Evolutionary conservation across 169 alveolate species (phyloP).

Genomic region (Toxoplasma gondii): DNA sequence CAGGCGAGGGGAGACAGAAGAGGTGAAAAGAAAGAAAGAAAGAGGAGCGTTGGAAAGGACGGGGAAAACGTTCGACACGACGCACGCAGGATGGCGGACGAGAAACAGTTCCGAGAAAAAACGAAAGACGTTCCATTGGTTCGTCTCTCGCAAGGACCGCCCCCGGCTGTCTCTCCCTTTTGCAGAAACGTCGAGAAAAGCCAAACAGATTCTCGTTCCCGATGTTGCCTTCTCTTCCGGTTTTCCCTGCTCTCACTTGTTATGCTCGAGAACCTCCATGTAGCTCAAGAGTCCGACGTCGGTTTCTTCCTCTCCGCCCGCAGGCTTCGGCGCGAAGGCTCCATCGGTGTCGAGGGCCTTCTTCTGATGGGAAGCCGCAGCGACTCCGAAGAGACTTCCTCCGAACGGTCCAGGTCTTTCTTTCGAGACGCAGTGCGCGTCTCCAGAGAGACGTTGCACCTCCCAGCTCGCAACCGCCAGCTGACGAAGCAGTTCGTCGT

Average conservation of each 20-base stretch:
- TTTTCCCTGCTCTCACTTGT: neutral
- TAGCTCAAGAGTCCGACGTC: neutral
- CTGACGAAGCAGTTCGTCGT: constrained; percentile 62
- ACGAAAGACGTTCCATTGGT: no score
- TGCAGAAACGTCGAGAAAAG: no score
- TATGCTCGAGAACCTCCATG: neutral
- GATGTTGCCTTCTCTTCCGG: neutral
- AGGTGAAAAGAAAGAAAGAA: neutral
- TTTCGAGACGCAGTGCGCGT: constrained; percentile 19
- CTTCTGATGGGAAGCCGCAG: neutral
- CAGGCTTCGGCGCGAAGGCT: neutral
- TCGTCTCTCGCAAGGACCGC: no score
- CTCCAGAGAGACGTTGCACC: constrained; percentile 40
- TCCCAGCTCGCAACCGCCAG: constrained; percentile 58
- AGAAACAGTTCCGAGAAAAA: no score
- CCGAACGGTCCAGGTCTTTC: neutral
- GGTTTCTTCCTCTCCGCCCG: neutral
- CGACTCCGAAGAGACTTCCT: neutral
- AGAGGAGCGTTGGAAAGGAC: neutral
- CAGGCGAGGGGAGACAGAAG: neutral
- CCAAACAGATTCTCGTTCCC: no score
- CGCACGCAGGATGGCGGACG: no score
- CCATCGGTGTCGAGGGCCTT: neutral
- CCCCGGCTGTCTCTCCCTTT: no score
- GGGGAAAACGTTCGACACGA: neutral